A percentile compares a stretch with the other conserved stretches of the same genome.
Evolutionary conservation across 2,329 filamentous ascomycete species (phyloP).

Genomic region (Macrophomina pseudophaseolina): DNA sequence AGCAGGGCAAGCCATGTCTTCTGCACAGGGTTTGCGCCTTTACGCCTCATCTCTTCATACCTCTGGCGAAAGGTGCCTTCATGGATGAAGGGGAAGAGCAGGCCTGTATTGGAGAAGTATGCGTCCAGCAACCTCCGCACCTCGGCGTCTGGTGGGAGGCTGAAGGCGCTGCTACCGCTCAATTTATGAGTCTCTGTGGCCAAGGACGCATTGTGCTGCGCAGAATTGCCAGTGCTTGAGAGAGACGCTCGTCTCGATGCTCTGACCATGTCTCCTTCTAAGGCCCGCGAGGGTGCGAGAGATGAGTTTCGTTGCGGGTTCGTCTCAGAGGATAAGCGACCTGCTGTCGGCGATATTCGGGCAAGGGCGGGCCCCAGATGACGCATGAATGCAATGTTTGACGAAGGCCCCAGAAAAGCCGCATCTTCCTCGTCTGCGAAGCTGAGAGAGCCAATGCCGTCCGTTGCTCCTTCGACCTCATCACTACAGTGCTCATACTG

Average conservation of each 20-base stretch:
- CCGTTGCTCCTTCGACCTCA: slow-evolving; percentile 37
- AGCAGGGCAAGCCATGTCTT: slow-evolving; percentile 58
- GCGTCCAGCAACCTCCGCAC: slow-evolving; percentile 39
- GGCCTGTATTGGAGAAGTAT: slow-evolving; percentile 47
- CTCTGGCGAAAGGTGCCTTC: slow-evolving; percentile 42
- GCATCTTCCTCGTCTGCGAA: slow-evolving; percentile 46
- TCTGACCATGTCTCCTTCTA: slow-evolving; percentile 31
- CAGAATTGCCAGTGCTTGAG: background rate
- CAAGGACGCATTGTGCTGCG: background rate
- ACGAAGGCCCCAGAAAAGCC: slow-evolving; percentile 48
- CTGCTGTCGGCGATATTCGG: slow-evolving; percentile 31
- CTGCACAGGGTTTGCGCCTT: slow-evolving; percentile 44
- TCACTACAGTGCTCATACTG: slow-evolving; percentile 13
- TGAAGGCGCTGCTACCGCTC: background rate
- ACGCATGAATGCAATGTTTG: slow-evolving; percentile 50
- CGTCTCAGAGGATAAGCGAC: background rate
- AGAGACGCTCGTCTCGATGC: slow-evolving; percentile 33
- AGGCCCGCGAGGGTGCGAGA: slow-evolving; percentile 26
- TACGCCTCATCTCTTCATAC: slow-evolving; percentile 40
- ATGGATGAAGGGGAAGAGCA: slow-evolving; percentile 50
- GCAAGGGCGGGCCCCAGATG: slow-evolving; percentile 38
- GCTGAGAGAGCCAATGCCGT: slow-evolving; percentile 44
- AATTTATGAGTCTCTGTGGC: background rate
- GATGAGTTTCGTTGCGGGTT: background rate
- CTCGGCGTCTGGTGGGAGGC: slow-evolving; percentile 33